These are phyloP conservation scores for Plasmodium ovale DNA, from an alignment of 169 alveolate species.

Conservation along the genomic window DNA sequence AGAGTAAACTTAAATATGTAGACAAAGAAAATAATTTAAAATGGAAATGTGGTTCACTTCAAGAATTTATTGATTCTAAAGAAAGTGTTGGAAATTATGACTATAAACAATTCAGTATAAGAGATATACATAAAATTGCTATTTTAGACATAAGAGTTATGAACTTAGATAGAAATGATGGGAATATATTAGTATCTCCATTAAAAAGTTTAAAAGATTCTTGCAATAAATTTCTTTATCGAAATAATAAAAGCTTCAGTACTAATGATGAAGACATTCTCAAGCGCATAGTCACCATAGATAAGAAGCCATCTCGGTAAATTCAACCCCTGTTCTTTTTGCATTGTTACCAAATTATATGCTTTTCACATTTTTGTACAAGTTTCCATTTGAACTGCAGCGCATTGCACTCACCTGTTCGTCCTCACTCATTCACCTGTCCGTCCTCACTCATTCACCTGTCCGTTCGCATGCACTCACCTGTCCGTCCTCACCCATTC, in stretches of 20 bases:
- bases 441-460: too few relatives aligned
- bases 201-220: conserved; percentile 77
- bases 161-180: conserved; percentile 98
- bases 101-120: conserved; percentile 93
- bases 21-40: conserved; percentile 76
- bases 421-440: too few relatives aligned
- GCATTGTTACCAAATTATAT: too few relatives aligned
- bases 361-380: too few relatives aligned
- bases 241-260: conserved; percentile 18
- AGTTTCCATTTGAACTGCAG: neutral
- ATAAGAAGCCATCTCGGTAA: conserved; percentile 54
- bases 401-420: too few relatives aligned
- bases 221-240: conserved; percentile 29
- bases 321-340: too few relatives aligned
- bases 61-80: conserved; percentile 90
- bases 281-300: conserved; percentile 57
- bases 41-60: conserved; percentile 93
- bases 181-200: conserved; percentile 94
- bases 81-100: conserved; percentile 96
- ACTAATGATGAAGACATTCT: conserved; percentile 30
- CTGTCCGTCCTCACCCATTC: too few relatives aligned
- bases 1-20: conserved; percentile 76
- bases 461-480: too few relatives aligned
- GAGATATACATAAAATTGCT: conserved; percentile 96
- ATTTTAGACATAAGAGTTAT: conserved; percentile 97